Percentiles rank a stretch among this genome's conserved stretches.
These are phyloP conservation scores for Otatea glauca DNA, from an alignment of 176 grass and related monocot genomes.

Conservation along the genomic window DNA sequence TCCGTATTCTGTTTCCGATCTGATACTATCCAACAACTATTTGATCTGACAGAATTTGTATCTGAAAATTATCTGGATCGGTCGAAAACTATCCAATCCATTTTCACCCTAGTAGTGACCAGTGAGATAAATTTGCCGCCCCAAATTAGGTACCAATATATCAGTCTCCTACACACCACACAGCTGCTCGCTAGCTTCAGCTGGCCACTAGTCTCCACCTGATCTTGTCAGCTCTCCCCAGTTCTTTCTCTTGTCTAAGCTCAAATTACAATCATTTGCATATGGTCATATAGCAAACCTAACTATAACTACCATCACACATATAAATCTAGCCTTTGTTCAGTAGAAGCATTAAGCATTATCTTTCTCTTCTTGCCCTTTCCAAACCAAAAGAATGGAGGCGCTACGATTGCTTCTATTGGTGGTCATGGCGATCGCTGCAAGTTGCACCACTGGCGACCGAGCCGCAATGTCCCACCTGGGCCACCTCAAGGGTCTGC, in stretches of 20 bases:
- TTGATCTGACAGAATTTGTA: no score
- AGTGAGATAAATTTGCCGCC: conserved; percentile 36
- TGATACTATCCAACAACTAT: no score
- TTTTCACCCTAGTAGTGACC: no score
- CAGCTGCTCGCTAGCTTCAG: not conserved
- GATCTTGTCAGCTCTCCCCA: not conserved
- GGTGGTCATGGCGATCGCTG: conserved; percentile 13
- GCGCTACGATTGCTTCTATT: conserved; percentile 41
- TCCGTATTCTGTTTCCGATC: no score
- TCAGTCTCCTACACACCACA: not conserved
- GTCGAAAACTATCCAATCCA: no score
- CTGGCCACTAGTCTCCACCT: conserved; percentile 5
- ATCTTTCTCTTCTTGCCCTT: not conserved
- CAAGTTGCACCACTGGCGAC: conserved; percentile 24
- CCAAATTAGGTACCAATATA: conserved; percentile 35
- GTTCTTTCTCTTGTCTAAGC: conserved; percentile 5
- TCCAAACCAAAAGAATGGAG: conserved; percentile 38
- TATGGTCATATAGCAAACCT: conserved; percentile 48
- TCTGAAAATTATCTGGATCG: no score
- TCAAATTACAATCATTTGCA: not conserved
- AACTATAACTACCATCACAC: conserved; percentile 48
- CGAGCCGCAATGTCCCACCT: not conserved
- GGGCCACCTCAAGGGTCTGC: conserved; percentile 42
- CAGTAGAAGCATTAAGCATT: not conserved
- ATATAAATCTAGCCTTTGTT: conserved; percentile 34